Evolutionary conservation across 495 filamentous ascomycete species (phyloP), one percentile per base, ranked within the genome.

Genomic region (Elasticomyces elasticus): DNA sequence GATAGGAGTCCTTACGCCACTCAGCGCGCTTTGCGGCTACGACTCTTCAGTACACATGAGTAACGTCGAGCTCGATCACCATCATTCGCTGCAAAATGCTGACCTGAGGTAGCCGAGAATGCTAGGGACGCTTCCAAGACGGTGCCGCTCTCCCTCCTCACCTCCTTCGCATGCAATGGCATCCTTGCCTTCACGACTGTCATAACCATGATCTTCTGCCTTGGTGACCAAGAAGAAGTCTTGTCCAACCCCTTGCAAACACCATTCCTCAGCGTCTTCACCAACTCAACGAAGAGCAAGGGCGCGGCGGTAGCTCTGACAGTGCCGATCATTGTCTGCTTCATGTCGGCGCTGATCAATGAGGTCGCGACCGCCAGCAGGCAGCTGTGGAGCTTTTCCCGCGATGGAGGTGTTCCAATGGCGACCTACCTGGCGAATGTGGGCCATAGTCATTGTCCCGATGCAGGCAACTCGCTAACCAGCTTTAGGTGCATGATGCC

Each of bases 251-350:
- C 57, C 1, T 66, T 63, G 1, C 60, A 61, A 1, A 60, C 55
- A 23, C 66, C 67, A 13, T 62, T 58, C 43, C 62, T 70, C 52
- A 54, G 66, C 23, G 56, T 67, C 23, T 52, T 67, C 25, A 57
- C 52, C 51, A 64, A 66, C 27, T 50, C 62, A 0, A 66, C 63
- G 3, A 12, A 53, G 0, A 55, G 46, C 2, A 28, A 30, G 13
- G 56, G 65, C 26, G 70, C 40, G 6, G 45, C 62, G 1, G 60
- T 49, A 13, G 49, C 52, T 2, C n/a, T 68, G 30, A 45, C 27
- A 6, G 11, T 37, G 1, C n/a, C 56, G 11, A 43, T 55, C 24
- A 37, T 52, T 12, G 20, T 61, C 26, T 19, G 28, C 1, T 20
- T 55, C n/a, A 22, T 28, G 12, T 41, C 33, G 4, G 23, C 25